Evolutionary conservation across 164 flowering plant genomes (phyloP).

Genomic region (Magnolia sinica): DNA sequence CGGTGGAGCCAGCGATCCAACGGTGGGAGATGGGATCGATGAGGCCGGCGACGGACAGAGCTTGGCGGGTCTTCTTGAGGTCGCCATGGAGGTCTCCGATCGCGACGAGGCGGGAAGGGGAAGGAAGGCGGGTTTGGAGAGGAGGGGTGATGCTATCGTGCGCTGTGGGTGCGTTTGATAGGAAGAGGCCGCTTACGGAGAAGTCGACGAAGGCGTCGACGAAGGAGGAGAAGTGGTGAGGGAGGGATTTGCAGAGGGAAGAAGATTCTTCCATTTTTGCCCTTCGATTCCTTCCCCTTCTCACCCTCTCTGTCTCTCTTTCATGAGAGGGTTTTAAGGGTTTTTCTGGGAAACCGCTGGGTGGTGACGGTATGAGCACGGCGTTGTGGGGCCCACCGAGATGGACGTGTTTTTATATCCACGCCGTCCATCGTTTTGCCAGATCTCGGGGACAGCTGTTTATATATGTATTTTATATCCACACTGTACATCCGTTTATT

Average conservation of each 20-base stretch:
- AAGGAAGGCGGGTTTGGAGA: conserved; percentile 42
- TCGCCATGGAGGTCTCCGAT: conserved; percentile 97
- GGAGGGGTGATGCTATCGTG: background rate
- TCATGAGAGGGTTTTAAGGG: background rate
- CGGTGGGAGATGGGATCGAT: conserved; percentile 41
- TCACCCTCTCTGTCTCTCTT: background rate
- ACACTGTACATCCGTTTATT: too few relatives aligned
- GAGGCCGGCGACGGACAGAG: conserved; percentile 62
- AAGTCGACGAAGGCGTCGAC: conserved; percentile 71
- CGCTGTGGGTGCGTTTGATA: conserved; percentile 19
- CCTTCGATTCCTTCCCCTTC: background rate
- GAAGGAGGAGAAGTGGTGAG: conserved; percentile 48
- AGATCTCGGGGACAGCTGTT: too few relatives aligned
- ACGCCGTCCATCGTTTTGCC: too few relatives aligned
- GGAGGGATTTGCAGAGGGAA: conserved; percentile 35
- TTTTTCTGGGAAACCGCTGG: too few relatives aligned
- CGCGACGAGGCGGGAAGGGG: conserved; percentile 72
- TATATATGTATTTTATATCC: too few relatives aligned
- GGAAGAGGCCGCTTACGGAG: conserved; percentile 50
- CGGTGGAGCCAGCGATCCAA: conserved; percentile 72
- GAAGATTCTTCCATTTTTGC: background rate
- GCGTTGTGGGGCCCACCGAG: too few relatives aligned
- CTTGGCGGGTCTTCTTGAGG: conserved; percentile 56
- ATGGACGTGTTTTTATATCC: too few relatives aligned
- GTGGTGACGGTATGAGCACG: too few relatives aligned